phyloP scores from a whole-genome alignment of 805 yeast genomes.

The Ogataea angusta region DNA sequence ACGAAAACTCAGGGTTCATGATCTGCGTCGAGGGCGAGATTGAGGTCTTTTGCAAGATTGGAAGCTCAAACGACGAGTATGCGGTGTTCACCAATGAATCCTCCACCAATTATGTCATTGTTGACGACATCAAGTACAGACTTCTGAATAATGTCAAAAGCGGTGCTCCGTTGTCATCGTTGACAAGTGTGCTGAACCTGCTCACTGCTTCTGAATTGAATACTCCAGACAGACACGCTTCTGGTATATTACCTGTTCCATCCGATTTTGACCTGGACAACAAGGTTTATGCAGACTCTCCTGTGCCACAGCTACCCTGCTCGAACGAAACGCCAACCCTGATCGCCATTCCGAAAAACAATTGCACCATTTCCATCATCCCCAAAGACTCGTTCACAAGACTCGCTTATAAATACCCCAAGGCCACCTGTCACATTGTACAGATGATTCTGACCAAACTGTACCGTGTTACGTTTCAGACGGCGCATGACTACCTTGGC shows the following conservation, averaged over 20 bases:
- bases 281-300: constrained; percentile 13
- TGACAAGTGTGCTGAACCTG: constrained; percentile 73
- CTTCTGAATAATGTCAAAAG: constrained; percentile 74
- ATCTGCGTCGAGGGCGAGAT: constrained; percentile 91
- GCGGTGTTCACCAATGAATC: constrained; percentile 29
- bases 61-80: constrained; percentile 26
- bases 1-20: constrained; percentile 71
- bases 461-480: constrained; percentile 86
- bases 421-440: constrained; percentile 89
- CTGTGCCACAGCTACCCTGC: constrained; percentile 5
- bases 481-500: constrained; percentile 84
- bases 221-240: constrained; percentile 1
- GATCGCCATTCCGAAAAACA: constrained; percentile 70
- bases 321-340: constrained; percentile 27
- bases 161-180: constrained; percentile 82
- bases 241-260: constrained; percentile 11
- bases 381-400: constrained; percentile 80
- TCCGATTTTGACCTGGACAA: constrained; percentile 20
- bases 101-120: constrained; percentile 40
- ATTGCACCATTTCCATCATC: constrained; percentile 86
- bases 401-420: constrained; percentile 72
- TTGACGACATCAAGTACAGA: constrained; percentile 65
- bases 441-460: constrained; percentile 86
- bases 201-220: constrained; percentile 35
- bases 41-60: constrained; percentile 66